Conservation (phyloP, 768 basidiomycete genomes). For the Chlorophyllum brunneum region DNA sequence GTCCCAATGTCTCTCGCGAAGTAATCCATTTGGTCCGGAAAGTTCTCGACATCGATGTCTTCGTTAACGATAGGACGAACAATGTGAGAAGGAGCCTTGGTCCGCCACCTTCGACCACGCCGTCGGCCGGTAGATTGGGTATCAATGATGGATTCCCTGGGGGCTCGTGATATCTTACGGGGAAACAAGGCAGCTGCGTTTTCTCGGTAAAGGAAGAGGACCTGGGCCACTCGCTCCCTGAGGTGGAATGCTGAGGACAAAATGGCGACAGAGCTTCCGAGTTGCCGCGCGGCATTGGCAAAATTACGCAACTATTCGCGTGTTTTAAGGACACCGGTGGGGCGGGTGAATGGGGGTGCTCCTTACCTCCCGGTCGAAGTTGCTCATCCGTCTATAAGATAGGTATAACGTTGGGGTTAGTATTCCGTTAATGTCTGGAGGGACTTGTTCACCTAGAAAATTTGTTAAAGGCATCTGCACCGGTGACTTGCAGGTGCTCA, state of each 20-base stretch:
- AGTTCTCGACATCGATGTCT: constrained; percentile 58
- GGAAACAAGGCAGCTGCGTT: constrained; percentile 79
- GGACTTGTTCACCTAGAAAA: constrained; percentile 49
- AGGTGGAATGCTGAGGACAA: constrained; percentile 71
- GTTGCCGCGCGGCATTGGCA: constrained; percentile 70
- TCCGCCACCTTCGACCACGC: constrained; percentile 28
- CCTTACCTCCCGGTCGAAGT: constrained; percentile 61
- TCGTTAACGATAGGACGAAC: constrained; percentile 51
- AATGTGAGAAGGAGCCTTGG: constrained; percentile 44
- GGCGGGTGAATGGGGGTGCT: background rate
- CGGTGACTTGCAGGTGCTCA: constrained; percentile 64
- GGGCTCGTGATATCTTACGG: constrained; percentile 48
- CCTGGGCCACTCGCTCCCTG: constrained; percentile 62
- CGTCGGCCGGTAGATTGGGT: constrained; percentile 28
- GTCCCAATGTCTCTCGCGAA: constrained; percentile 65
- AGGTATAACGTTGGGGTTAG: constrained; percentile 10
- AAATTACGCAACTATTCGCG: constrained; percentile 63
- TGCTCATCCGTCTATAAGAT: constrained; percentile 46
- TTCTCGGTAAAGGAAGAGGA: constrained; percentile 68
- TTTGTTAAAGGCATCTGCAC: constrained; percentile 59
- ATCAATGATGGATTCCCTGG: constrained; percentile 27
- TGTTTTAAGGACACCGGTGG: constrained; percentile 2
- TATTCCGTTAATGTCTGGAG: background rate
- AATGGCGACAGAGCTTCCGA: constrained; percentile 75
- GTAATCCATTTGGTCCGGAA: constrained; percentile 60